Evolutionary conservation across 352 stramenopile genomes (phyloP).

Genomic region (Pythium plurisporium): DNA sequence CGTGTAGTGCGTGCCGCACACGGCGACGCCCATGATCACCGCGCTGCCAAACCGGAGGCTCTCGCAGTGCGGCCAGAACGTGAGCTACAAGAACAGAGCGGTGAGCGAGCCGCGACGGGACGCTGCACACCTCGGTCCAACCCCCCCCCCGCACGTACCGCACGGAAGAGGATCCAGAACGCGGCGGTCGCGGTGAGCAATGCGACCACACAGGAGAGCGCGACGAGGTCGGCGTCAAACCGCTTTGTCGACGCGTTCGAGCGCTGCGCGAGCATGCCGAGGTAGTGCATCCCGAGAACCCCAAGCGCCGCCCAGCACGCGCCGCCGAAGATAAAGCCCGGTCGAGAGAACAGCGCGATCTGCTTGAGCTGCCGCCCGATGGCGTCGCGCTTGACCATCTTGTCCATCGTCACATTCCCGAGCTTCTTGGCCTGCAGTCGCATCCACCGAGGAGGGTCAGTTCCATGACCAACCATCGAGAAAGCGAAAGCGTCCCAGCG

Average conservation of each 20-base stretch:
- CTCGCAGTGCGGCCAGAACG: conserved; percentile 57
- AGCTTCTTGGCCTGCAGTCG: conserved; percentile 35
- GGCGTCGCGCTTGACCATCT: conserved; percentile 40
- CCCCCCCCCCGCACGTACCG: conserved; percentile 20
- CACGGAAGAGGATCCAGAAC: conserved; percentile 76
- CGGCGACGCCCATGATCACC: conserved; percentile 65
- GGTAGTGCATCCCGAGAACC: conserved; percentile 70
- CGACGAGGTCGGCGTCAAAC: conserved; percentile 37
- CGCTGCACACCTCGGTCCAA: background rate
- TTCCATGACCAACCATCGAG: background rate
- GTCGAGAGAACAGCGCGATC: conserved; percentile 58
- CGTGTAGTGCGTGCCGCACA: conserved; percentile 66
- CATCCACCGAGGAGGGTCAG: background rate
- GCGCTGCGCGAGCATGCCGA: conserved; percentile 68
- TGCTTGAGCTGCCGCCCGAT: conserved; percentile 48
- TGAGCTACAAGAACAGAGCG: too few relatives aligned
- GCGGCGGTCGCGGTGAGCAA: conserved; percentile 52
- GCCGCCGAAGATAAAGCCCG: conserved; percentile 43
- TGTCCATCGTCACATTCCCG: conserved; percentile 38
- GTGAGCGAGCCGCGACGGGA: too few relatives aligned
- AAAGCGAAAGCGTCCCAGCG: background rate
- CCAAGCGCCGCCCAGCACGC: conserved; percentile 49
- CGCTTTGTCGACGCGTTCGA: conserved; percentile 35
- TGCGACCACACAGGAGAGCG: conserved; percentile 45
- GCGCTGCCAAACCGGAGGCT: conserved; percentile 49